phyloP scores from a whole-genome alignment of 2,329 filamentous ascomycete genomes.

The Trichoderma sp. region DNA sequence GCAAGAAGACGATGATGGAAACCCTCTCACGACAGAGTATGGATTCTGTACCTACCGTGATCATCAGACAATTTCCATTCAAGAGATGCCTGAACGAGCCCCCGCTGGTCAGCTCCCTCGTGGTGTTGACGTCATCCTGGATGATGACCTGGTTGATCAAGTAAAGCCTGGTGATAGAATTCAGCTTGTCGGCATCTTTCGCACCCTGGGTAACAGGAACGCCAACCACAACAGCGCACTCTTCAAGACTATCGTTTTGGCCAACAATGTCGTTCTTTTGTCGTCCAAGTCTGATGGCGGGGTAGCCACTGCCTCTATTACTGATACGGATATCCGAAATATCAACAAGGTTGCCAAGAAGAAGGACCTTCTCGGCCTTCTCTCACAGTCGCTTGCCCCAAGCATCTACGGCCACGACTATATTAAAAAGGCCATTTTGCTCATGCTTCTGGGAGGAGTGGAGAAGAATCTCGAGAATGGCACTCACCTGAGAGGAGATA shows the following conservation, averaged over 20 bases:
- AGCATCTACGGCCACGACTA: slow-evolving; percentile 97
- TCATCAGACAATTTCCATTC: slow-evolving; percentile 95
- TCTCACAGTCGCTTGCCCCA: slow-evolving; percentile 90
- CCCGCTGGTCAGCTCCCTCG: slow-evolving; percentile 93
- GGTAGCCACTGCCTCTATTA: slow-evolving; percentile 86
- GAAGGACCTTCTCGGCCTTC: slow-evolving; percentile 84
- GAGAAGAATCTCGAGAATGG: slow-evolving; percentile 99
- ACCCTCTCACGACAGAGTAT: slow-evolving; percentile 90
- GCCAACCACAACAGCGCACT: slow-evolving; percentile 85
- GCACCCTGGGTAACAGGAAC: slow-evolving; percentile 92
- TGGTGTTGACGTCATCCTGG: slow-evolving; percentile 92
- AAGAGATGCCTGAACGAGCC: slow-evolving; percentile 97
- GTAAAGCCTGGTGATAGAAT: slow-evolving; percentile 95
- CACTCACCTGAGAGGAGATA: slow-evolving; percentile 95
- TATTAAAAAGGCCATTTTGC: slow-evolving; percentile 94
- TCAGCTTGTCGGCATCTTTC: slow-evolving; percentile 93
- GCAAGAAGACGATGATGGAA: slow-evolving; percentile 87
- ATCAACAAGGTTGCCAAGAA: slow-evolving; percentile 98
- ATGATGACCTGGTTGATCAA: slow-evolving; percentile 92
- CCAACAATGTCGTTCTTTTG: slow-evolving; percentile 91
- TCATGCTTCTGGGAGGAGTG: slow-evolving; percentile 93
- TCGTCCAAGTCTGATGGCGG: slow-evolving; percentile 96
- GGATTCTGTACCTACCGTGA: slow-evolving; percentile 94
- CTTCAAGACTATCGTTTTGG: slow-evolving; percentile 90
- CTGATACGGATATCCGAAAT: slow-evolving; percentile 94